Base-by-base conservation (phyloP, 805 yeast species). In the Komagataella ulmi region DNA sequence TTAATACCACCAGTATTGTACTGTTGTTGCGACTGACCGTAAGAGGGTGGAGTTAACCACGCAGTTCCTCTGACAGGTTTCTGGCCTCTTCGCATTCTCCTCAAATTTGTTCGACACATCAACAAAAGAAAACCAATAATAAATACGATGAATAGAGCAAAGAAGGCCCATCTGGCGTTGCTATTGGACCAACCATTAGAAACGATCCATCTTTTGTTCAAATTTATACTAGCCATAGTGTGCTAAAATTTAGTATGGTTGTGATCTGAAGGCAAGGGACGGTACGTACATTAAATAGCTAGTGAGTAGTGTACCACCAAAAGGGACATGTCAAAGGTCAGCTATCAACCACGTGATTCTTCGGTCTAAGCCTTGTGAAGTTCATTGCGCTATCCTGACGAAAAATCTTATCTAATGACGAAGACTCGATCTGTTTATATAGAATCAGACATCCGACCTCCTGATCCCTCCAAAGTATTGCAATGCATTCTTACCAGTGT, bases 41-140 rank as follows among this genome's bases (percentile, higher is more conserved):
- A 87, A 8, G 82, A 72, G 0, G 95, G 95, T 6, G 96, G 96
- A 0, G 93, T 84, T 70, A 88, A 79, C 95, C 95, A 85, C 8
- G 85, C 77, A 1, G 93, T 85, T 7, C 91, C 91, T 54, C 77
- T 69, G 1, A 87, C 70, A 0, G 96, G 95, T 24, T 55, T 70
- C 67, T 46, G 79, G 77, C 83, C 83, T 21, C 61, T 59, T 46
- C 60, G 65, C 7, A 68, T 56, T 63, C 95, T 72, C 52, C 71
- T 72, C 48, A 69, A 75, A 59, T 85, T 85, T 12, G 78, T 68
- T 44, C 77, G 59, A 23, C 83, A 64, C 0, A 85, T 80, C 48
- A 74, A 74, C 0, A 75, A 24, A 3, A 83, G 56, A 2, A 80
- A 67, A 1, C 76, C 52, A 2, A 79, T 46, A 3, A 81, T 54